phyloP scores from a whole-genome alignment of 2,329 filamentous ascomycete genomes.

The Fusarium illudens region DNA sequence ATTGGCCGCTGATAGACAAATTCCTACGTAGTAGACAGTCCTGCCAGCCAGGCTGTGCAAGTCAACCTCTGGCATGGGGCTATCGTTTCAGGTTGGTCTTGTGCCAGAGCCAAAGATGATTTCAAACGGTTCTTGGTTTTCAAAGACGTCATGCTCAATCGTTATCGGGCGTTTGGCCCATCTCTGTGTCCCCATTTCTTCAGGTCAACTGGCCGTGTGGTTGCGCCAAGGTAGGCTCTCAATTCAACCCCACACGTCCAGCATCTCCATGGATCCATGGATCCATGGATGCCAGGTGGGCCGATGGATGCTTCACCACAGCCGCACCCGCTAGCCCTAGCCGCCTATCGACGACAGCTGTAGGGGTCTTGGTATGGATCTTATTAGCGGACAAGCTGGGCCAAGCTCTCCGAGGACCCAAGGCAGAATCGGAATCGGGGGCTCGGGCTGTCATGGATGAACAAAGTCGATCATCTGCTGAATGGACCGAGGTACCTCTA shows the following conservation, averaged over 20 bases:
- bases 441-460: too few relatives aligned
- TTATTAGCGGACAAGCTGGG: background rate
- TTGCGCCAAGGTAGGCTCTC: background rate
- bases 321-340: conserved; percentile 22
- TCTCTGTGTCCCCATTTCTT: background rate
- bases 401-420: background rate
- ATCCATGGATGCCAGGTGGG: background rate
- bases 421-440: conserved; percentile 3
- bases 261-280: background rate
- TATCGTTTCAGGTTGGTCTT: background rate
- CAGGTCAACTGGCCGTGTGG: background rate
- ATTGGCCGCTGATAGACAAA: background rate
- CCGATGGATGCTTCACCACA: background rate
- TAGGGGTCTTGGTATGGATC: too few relatives aligned
- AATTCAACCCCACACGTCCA: background rate
- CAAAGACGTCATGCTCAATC: background rate
- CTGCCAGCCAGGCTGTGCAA: background rate
- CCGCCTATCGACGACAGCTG: background rate
- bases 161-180: background rate
- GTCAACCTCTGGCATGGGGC: background rate
- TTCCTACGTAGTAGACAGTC: background rate
- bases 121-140: background rate
- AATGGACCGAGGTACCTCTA: background rate
- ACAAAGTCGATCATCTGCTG: background rate
- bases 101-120: background rate